These are phyloP conservation scores for Trichosanthes cucumerina DNA, from an alignment of 306 rosid genomes.

Conservation along the genomic window DNA sequence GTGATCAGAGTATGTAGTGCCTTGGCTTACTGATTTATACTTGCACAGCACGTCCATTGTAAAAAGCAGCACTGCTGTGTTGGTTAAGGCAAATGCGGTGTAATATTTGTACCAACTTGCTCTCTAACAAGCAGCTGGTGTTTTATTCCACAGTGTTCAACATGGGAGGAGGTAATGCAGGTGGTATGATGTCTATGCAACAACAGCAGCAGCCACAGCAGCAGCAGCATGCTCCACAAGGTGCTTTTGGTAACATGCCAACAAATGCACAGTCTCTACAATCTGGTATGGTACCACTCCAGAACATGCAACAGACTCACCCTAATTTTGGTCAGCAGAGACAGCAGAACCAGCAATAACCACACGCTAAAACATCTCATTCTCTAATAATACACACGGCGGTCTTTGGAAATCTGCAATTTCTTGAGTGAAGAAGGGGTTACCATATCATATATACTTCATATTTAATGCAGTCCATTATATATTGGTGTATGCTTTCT, in stretches of 20 bases:
- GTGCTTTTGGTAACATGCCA: conserved; percentile 62
- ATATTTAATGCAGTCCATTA: background rate
- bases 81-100: background rate
- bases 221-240: conserved; percentile 51
- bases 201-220: conserved; percentile 45
- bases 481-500: background rate
- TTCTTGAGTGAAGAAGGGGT: background rate
- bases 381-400: background rate
- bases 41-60: background rate
- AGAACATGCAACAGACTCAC: conserved; percentile 56
- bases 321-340: conserved; percentile 78
- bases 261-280: conserved; percentile 71
- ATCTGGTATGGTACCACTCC: conserved; percentile 62
- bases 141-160: conserved; percentile 58
- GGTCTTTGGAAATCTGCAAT: background rate
- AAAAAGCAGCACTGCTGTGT: background rate
- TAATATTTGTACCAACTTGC: background rate
- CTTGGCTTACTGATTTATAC: background rate
- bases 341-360: conserved; percentile 75
- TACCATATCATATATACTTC: background rate
- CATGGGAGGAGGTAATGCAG: conserved; percentile 66
- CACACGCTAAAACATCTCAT: background rate
- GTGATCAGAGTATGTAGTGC: conserved; percentile 64
- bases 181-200: conserved; percentile 58
- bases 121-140: background rate